Evolutionary conservation across 495 filamentous ascomycete genomes (phyloP).

Genomic region (Daldinia bambusicola): DNA sequence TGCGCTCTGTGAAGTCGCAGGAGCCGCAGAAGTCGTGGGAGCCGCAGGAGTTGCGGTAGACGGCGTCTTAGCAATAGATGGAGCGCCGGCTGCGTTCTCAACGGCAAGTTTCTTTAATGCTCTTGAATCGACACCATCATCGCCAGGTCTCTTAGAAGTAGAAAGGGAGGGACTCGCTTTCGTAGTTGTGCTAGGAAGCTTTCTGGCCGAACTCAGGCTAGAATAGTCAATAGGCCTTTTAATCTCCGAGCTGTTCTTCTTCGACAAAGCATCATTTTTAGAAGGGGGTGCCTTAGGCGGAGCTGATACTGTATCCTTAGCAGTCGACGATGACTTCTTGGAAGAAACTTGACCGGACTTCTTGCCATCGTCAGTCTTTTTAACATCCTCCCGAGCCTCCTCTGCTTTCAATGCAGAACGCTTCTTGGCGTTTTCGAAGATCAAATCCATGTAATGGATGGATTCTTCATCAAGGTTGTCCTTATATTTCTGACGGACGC

Average conservation of each 20-base stretch:
- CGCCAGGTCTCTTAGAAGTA: conserved; percentile 48
- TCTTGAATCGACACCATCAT: conserved; percentile 54
- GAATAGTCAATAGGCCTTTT: conserved; percentile 44
- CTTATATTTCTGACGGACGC: conserved; percentile 68
- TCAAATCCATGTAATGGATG: conserved; percentile 55
- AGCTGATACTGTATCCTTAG: conserved; percentile 1
- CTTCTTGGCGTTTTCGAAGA: conserved; percentile 63
- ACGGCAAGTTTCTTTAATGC: conserved; percentile 54
- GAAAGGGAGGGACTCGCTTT: conserved; percentile 38
- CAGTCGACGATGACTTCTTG: conserved; percentile 25
- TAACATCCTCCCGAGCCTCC: conserved; percentile 21
- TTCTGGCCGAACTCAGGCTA: conserved; percentile 44
- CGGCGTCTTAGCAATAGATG: conserved; percentile 31
- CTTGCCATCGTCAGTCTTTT: conserved; percentile 18
- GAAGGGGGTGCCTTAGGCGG: conserved; percentile 9
- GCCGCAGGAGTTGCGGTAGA: conserved; percentile 21
- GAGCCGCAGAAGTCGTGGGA: conserved; percentile 19
- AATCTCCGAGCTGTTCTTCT: conserved; percentile 28
- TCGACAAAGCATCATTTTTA: conserved; percentile 25
- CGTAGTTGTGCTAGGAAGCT: conserved; percentile 29
- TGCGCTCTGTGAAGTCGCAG: conserved; percentile 33
- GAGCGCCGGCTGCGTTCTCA: conserved; percentile 36
- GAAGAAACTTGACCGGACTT: conserved; percentile 14
- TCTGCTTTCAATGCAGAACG: conserved; percentile 60
- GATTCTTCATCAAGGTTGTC: conserved; percentile 73